A percentile compares a stretch with the other conserved stretches of the same genome.
phyloP scores from a whole-genome alignment of 2,329 filamentous ascomycete species.

The Biscogniauxia sp. region DNA sequence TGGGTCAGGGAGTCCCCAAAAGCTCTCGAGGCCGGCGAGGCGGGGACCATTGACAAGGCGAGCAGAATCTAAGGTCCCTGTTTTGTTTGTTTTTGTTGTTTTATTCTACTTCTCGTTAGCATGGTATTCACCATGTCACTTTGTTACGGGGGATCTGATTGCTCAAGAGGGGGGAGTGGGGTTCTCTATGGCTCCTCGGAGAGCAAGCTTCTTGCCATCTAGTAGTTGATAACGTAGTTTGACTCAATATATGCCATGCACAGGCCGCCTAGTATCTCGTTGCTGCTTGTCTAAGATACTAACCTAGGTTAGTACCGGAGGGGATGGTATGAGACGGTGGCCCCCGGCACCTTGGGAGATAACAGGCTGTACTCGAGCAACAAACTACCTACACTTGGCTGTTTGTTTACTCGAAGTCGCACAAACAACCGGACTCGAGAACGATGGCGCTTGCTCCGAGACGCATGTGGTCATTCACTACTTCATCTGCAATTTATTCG shows the following conservation, averaged over 20 bases:
- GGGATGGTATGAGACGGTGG: not conserved
- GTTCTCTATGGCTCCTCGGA: not conserved
- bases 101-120: not conserved
- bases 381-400: not conserved
- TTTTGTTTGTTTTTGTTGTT: not conserved
- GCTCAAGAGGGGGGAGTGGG: not conserved
- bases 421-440: not conserved
- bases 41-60: not conserved
- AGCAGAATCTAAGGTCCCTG: not conserved
- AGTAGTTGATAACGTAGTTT: too few relatives aligned
- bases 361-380: not conserved
- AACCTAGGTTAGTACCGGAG: too few relatives aligned
- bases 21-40: not conserved
- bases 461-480: too few relatives aligned
- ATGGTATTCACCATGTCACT: not conserved
- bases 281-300: too few relatives aligned
- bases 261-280: too few relatives aligned
- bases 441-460: too few relatives aligned
- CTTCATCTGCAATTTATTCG: too few relatives aligned
- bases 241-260: too few relatives aligned
- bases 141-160: not conserved
- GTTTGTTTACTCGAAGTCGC: not conserved
- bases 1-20: constrained; percentile 23
- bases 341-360: not conserved
- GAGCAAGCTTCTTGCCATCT: not conserved